Percentiles rank a stretch among this genome's conserved stretches.
These are phyloP conservation scores for Arachnomyces sp. DNA, from an alignment of 2,329 filamentous ascomycete genomes.

Conservation along the genomic window DNA sequence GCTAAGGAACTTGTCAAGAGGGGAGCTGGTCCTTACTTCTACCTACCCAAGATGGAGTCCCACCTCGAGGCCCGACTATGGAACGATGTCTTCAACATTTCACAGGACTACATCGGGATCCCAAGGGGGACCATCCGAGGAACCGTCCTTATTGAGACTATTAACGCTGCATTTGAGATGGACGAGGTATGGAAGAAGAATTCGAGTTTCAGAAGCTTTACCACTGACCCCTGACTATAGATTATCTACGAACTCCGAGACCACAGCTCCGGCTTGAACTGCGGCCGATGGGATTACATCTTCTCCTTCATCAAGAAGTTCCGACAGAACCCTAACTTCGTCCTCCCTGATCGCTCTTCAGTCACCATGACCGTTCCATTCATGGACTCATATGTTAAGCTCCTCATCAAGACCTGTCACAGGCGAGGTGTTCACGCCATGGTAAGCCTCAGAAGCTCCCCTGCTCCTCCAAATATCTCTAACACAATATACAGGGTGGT, in stretches of 20 bases:
- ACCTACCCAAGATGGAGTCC: conserved; percentile 96
- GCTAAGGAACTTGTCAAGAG: conserved; percentile 76
- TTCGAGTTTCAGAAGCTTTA: neutral
- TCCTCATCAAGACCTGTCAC: conserved; percentile 97
- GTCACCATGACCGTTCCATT: conserved; percentile 98
- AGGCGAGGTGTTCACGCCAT: conserved; percentile 95
- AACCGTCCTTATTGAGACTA: conserved; percentile 96
- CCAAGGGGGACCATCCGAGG: conserved; percentile 84
- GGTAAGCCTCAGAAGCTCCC: conserved; percentile 39
- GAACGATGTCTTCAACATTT: conserved; percentile 97
- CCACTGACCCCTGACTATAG: conserved; percentile 25
- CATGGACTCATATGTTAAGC: conserved; percentile 95
- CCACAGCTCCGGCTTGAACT: conserved; percentile 94
- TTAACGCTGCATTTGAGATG: conserved; percentile 97
- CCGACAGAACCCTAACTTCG: conserved; percentile 85
- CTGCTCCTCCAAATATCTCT: neutral
- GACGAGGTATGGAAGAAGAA: conserved; percentile 54
- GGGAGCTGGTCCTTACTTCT: conserved; percentile 91
- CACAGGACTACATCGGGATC: conserved; percentile 87
- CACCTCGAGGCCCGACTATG: conserved; percentile 94
- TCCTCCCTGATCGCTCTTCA: conserved; percentile 79
- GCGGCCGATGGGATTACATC: conserved; percentile 99
- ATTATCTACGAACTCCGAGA: conserved; percentile 99
- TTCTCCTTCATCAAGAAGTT: conserved; percentile 99
- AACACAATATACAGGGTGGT: conserved; percentile 48